phyloP scores from a whole-genome alignment of 2,329 filamentous ascomycete species.

The Pyricularia grisea region DNA sequence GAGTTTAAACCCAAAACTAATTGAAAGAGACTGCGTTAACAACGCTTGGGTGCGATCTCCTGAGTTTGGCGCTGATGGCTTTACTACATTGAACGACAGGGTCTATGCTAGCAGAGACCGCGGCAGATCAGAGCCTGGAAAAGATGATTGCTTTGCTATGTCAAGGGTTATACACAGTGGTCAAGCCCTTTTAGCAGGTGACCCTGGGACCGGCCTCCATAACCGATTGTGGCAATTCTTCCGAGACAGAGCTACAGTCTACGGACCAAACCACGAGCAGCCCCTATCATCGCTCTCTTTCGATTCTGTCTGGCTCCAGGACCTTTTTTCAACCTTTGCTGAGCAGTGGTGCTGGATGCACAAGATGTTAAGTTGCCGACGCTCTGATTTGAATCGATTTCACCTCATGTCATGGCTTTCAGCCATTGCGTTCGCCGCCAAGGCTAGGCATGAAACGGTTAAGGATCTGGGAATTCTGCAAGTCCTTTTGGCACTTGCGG shows the following conservation, averaged over 20 bases:
- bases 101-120: not conserved
- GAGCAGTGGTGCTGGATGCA: not conserved
- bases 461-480: not conserved
- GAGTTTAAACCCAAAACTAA: not conserved
- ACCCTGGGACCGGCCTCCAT: not conserved
- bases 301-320: not conserved
- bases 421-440: not conserved
- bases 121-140: not conserved
- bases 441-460: not conserved
- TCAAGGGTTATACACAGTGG: not conserved
- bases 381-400: not conserved
- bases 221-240: not conserved
- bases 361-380: not conserved
- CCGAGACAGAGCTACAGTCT: not conserved
- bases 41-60: not conserved
- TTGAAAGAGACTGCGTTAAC: not conserved
- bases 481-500: not conserved
- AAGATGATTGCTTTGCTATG: not conserved
- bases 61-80: not conserved
- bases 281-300: not conserved
- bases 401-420: not conserved
- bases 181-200: no score
- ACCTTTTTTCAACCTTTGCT: not conserved
- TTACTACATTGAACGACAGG: not conserved
- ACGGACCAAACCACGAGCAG: not conserved